Conservation (phyloP, 1,284 basidiomycete genomes). For the Clitocybe nebularis region DNA sequence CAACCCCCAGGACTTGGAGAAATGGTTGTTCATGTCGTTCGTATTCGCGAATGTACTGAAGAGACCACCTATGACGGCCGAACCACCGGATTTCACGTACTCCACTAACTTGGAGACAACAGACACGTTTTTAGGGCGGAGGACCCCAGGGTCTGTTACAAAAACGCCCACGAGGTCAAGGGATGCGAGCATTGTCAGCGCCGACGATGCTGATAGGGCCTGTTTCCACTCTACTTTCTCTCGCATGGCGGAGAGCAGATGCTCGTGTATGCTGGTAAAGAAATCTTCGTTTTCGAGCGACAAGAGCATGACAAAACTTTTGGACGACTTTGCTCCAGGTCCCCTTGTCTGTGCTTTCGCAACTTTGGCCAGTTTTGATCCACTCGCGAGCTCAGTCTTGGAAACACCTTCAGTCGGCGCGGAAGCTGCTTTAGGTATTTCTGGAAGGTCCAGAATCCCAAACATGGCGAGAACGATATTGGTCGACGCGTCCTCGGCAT, state of each 20-base stretch:
- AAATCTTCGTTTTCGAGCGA: constrained; percentile 16
- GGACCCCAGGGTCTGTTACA: constrained; percentile 19
- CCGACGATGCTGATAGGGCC: constrained; percentile 13
- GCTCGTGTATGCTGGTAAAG: constrained; percentile 11
- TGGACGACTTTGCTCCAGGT: constrained; percentile 3
- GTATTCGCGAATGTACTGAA: constrained; percentile 19
- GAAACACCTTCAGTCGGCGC: background rate
- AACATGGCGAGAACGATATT: constrained; percentile 25
- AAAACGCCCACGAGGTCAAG: constrained; percentile 25
- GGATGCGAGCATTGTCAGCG: constrained; percentile 15
- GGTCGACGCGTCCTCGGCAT: constrained; percentile 22
- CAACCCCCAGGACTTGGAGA: constrained; percentile 23
- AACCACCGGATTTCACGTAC: constrained; percentile 28
- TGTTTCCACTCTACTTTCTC: constrained; percentile 9
- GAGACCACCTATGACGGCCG: constrained; percentile 25
- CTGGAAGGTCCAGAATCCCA: constrained; percentile 15
- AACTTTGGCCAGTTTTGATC: background rate
- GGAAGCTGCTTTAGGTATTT: constrained; percentile 6
- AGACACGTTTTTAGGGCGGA: constrained; percentile 17
- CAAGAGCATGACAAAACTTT: constrained; percentile 14
- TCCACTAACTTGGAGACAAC: constrained; percentile 25
- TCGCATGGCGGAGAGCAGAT: constrained; percentile 13
- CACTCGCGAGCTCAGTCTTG: background rate
- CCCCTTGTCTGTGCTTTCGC: background rate
- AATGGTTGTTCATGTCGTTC: constrained; percentile 19